A percentile compares a stretch with the other conserved stretches of the same genome.
Conservation (phyloP, 768 basidiomycete species). For the Mycena venus region DNA sequence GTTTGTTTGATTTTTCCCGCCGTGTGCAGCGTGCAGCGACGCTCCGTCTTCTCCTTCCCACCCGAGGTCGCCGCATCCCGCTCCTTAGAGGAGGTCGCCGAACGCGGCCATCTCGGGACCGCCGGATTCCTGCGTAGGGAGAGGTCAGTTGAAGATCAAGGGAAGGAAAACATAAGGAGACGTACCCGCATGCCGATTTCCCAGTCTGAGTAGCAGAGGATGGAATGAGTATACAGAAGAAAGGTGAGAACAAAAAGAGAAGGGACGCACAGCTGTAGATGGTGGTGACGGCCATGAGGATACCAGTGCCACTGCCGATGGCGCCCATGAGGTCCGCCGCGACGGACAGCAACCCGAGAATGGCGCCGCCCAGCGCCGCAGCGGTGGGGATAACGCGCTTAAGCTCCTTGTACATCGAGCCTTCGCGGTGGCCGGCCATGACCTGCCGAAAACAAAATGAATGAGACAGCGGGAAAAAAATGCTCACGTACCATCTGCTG, state of each 20-base stretch:
- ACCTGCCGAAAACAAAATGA: slow-evolving; percentile 56
- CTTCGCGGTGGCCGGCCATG: slow-evolving; percentile 93
- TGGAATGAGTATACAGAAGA: neutral
- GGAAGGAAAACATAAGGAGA: neutral
- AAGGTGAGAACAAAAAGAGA: slow-evolving; percentile 26
- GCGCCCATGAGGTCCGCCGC: slow-evolving; percentile 96
- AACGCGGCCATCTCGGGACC: slow-evolving; percentile 88
- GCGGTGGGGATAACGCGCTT: slow-evolving; percentile 98
- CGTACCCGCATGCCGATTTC: slow-evolving; percentile 89
- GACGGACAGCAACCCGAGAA: slow-evolving; percentile 91
- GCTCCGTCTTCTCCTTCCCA: neutral
- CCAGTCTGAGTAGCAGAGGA: slow-evolving; percentile 72
- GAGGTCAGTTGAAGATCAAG: neutral
- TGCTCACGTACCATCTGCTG: slow-evolving; percentile 88
- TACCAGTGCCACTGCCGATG: slow-evolving; percentile 95
- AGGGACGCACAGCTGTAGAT: slow-evolving; percentile 87
- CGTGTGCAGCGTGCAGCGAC: neutral
- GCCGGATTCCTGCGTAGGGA: slow-evolving; percentile 68
- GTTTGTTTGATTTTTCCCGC: slow-evolving; percentile 22
- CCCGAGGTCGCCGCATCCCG: no score
- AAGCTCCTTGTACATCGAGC: slow-evolving; percentile 99
- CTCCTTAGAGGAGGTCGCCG: slow-evolving; percentile 76
- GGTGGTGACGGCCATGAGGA: slow-evolving; percentile 97
- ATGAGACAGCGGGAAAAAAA: neutral
- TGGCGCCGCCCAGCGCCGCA: slow-evolving; percentile 97